phyloP scores from a whole-genome alignment of 2,329 filamentous ascomycete species.

The Colletotrichum sansevieriae region DNA sequence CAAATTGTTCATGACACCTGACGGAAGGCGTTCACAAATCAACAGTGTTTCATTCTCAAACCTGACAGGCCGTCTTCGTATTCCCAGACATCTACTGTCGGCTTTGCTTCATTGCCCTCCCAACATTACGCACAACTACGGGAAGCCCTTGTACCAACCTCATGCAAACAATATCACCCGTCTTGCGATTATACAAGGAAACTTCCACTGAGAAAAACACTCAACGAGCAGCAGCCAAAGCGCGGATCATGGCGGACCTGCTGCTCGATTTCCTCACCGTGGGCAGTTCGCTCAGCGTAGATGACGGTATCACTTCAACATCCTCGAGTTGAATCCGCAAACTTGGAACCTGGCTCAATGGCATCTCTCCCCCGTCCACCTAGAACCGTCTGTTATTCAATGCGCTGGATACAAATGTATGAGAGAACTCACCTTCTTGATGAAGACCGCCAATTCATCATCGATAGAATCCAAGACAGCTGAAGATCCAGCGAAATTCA shows the following conservation, averaged over 20 bases:
- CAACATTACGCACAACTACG: neutral
- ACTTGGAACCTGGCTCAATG: conserved; percentile 49
- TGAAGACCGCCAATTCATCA: conserved; percentile 48
- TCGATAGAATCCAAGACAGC: conserved; percentile 7
- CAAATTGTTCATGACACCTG: neutral
- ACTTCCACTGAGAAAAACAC: neutral
- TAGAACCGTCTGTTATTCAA: conserved; percentile 38
- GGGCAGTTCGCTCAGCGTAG: conserved; percentile 47
- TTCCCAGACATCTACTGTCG: conserved; percentile 2
- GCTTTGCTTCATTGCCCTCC: neutral
- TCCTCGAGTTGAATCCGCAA: conserved; percentile 54
- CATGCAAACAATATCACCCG: neutral
- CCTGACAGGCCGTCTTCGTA: conserved; percentile 14
- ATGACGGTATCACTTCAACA: conserved; percentile 47
- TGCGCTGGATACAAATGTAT: neutral
- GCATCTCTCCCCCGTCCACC: conserved; percentile 50
- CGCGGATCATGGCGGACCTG: conserved; percentile 13
- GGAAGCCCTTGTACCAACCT: neutral
- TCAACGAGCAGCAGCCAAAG: conserved; percentile 2
- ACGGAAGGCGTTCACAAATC: conserved; percentile 4
- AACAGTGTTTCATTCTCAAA: conserved; percentile 21
- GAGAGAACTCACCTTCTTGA: conserved; percentile 48
- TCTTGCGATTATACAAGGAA: neutral
- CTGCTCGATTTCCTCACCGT: conserved; percentile 42
- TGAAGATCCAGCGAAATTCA: neutral